Base-by-base conservation (phyloP, 1,284 basidiomycete species). In the Cryptococcus amylolentus region DNA sequence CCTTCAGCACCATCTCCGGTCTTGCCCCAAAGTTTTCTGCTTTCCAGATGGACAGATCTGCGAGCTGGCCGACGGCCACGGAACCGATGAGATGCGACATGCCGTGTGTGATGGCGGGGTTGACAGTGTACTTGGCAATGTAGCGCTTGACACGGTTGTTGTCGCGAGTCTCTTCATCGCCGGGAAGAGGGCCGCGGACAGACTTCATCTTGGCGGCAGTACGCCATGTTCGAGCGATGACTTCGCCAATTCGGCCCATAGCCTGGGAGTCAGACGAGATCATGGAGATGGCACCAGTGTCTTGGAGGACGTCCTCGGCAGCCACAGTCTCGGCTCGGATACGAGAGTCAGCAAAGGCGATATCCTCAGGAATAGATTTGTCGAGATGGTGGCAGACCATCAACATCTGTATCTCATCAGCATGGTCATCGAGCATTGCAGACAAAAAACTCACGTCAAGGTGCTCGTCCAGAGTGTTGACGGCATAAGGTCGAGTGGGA, bases 81-180 rank as follows among this genome's bases (percentile, higher is more conserved):
- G 92, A 87, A 1, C 95, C 96, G 26, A 98, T 84, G 18, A 91
- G 64, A 72, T 96, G 88, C 51, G 86, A 87, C 63, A 97, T 89
- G 14, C 95, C 95, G 65, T 98, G 94, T 0, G 91, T 87, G 62
- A 98, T 90, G 0, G 95, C 96, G 0, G 96, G 93, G 73, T 99
- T 98, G 75, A 98, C 86, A 10, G 95, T 98, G 76, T 98, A 97
- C 75, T 98, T 98, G 13, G 94, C 84, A 20, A 98, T 82, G 77
- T 98, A 98, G 57, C 95, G 84, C 81, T 97, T 98, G 55, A 98
- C 95, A n/a, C 95, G 83, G n/a, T 82, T 84, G 72, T 98, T 98
- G 78, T 98, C 96, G 49, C 76, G 82, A 1, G 83, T 83, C 1
- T 82, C 81, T 8, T 72, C 72, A 73, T 93, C 89, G 5, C 88